Conservation (phyloP, 73 alveolate genomes). For the Tetrahymena borealis region DNA sequence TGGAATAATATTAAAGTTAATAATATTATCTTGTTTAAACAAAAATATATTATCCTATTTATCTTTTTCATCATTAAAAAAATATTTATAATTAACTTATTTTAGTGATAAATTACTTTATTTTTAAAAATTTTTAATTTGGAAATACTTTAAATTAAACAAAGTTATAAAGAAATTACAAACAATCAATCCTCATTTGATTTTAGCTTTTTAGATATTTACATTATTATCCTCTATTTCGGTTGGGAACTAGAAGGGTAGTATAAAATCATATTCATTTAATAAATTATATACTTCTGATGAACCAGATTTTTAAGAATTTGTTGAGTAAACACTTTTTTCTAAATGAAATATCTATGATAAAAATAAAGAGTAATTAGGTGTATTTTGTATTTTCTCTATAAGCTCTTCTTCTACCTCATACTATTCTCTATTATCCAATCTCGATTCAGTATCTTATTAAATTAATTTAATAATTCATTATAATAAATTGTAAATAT, state of each 20-base stretch:
- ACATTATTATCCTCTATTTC: not conserved
- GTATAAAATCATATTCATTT: not conserved
- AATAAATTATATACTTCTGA: not conserved
- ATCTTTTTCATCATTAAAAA: too few species aligned
- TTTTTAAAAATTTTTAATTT: too few species aligned
- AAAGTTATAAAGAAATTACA: too few species aligned
- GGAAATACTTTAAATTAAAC: too few species aligned
- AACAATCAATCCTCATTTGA: too few species aligned
- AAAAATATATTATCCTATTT: too few species aligned
- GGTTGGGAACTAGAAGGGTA: not conserved
- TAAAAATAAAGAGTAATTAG: not conserved
- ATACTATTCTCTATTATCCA: not conserved
- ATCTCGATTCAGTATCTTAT: not conserved
- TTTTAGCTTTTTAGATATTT: not conserved
- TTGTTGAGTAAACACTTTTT: not conserved
- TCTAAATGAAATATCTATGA: not conserved
- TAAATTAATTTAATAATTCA: not conserved
- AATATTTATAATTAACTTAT: too few species aligned
- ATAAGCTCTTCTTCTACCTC: not conserved
- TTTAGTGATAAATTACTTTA: too few species aligned
- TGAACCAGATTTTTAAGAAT: not conserved
- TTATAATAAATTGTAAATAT: not conserved
- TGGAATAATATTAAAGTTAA: too few species aligned
- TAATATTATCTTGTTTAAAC: too few species aligned
- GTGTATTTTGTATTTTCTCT: not conserved